Conservation (phyloP, 768 basidiomycete genomes). For the Ramaria rubella region DNA sequence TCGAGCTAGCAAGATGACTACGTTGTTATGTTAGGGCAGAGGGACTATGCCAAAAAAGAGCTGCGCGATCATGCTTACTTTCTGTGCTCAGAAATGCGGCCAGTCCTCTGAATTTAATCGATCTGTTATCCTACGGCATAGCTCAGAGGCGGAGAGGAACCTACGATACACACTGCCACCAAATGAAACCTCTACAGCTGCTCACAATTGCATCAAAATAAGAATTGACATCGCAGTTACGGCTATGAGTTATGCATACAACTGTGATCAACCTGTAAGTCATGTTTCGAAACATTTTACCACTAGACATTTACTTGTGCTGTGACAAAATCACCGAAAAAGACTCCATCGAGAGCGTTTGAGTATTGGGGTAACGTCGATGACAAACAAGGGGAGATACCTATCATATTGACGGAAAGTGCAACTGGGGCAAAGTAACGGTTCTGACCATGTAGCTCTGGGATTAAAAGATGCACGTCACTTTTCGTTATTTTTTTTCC, state of each 20-base stretch:
- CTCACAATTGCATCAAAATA: neutral
- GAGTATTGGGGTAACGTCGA: neutral
- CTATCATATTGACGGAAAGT: neutral
- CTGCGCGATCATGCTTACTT: neutral
- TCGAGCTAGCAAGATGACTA: neutral
- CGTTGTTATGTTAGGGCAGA: neutral
- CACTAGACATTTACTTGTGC: neutral
- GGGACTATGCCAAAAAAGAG: neutral
- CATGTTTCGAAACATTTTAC: neutral
- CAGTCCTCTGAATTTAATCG: neutral
- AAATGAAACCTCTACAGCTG: neutral
- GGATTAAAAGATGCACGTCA: too few species aligned
- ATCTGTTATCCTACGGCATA: neutral
- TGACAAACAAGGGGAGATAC: neutral
- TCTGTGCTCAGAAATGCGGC: neutral
- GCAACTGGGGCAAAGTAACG: neutral
- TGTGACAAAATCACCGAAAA: neutral
- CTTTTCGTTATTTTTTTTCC: neutral
- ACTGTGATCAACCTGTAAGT: neutral
- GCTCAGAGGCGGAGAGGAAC: neutral
- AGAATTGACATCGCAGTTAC: neutral
- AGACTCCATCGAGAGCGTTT: neutral
- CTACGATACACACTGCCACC: neutral
- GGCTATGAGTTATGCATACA: neutral
- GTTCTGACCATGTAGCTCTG: too few species aligned